Base-by-base conservation (phyloP, 2,329 filamentous ascomycete species). In the Zymoseptoria brevis region DNA sequence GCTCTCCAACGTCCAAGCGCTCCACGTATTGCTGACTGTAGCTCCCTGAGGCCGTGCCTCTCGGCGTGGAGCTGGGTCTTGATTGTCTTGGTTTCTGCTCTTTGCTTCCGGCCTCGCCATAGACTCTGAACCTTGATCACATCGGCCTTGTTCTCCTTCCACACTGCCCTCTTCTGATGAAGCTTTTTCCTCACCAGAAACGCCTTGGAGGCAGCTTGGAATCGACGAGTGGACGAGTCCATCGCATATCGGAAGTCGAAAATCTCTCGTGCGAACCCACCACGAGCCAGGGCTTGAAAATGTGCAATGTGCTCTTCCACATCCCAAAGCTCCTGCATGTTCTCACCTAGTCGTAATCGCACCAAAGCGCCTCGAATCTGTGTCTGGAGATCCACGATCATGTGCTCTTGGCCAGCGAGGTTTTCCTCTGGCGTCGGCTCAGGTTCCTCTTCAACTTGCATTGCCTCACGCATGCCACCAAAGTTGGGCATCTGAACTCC, bases 401-500 rank as follows among this genome's bases (percentile, higher is more conserved):
- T 76, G 0, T 74, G 75, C 72, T 94, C 88, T 60, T 90, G 87
- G 67, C 96, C 91, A 13, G 79, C 81, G 3, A 99, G 75, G 50
- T 91, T 82, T 68, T 97, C 91, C 69, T 97, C 89, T 67, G 97
- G 93, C 0, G 89, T 91, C 70, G 97, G 94, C 2, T 84, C 79
- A 0, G 88, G 88, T 57, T 87, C 82, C 1, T 87, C 85, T 68
- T 95, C 90, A 5, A 93, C 87, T 45, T 90, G 91, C 79, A 99
- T 96, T 70, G 94, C 93, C 63, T 91, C 93, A 55, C 92, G 88
- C 89, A 99, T 97, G 60, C 92, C 95, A 57, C 91, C 91, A 77
- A 99, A 99, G 77, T 90, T 96, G 48, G 94, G 94, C 91, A 99
- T 96, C 70, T 84, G 95, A 64, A 93, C 84, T 57, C 95, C 95